phyloP scores from a whole-genome alignment of 768 basidiomycete genomes.

The Pulveroboletus sp. region DNA sequence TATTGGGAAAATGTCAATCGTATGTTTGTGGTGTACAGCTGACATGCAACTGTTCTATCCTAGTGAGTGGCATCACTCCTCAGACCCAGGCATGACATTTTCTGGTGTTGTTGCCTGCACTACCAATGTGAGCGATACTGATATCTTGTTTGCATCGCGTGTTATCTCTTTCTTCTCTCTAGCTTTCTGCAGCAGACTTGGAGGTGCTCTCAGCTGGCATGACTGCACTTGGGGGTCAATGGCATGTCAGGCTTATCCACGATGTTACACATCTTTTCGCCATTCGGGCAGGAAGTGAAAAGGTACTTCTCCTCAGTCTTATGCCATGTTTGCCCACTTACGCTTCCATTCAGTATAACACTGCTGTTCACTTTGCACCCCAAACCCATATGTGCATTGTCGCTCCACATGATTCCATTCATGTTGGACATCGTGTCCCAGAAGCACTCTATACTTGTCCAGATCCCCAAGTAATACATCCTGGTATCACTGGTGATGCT shows the following conservation, averaged over 20 bases:
- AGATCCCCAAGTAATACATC: conserved; percentile 51
- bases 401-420: conserved; percentile 78
- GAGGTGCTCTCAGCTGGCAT: conserved; percentile 75
- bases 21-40: conserved; percentile 33
- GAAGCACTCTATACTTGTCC: conserved; percentile 71
- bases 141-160: not conserved
- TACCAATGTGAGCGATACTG: conserved; percentile 47
- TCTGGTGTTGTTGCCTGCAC: conserved; percentile 78
- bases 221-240: conserved; percentile 76
- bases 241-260: conserved; percentile 69
- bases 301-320: conserved; percentile 22
- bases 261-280: conserved; percentile 90
- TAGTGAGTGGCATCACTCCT: conserved; percentile 64
- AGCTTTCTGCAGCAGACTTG: conserved; percentile 63
- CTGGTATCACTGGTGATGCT: conserved; percentile 15
- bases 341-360: conserved; percentile 33
- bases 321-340: not conserved
- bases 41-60: not conserved
- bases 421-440: conserved; percentile 52
- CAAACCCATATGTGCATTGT: conserved; percentile 63
- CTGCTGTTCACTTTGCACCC: conserved; percentile 55
- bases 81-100: conserved; percentile 77
- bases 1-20: conserved; percentile 58
- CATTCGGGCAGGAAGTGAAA: conserved; percentile 45
- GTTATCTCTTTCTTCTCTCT: not conserved